A percentile compares a stretch with the other conserved stretches of the same genome.
Conservation (phyloP, 2,329 filamentous ascomycete genomes). For the Fusarium caatingaense region DNA sequence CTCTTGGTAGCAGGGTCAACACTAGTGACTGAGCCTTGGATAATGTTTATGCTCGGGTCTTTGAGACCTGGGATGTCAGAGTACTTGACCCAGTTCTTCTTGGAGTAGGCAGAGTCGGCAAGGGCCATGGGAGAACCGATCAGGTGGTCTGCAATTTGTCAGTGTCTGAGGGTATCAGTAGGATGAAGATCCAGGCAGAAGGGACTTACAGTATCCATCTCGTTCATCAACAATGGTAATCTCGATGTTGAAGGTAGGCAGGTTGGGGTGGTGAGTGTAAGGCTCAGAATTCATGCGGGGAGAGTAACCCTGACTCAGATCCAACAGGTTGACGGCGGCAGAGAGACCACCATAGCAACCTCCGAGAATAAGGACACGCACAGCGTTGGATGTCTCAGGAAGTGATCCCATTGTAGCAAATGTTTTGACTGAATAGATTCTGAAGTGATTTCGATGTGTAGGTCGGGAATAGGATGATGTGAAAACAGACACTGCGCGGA, state of each 20-base stretch:
- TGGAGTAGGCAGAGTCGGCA: conserved; percentile 70
- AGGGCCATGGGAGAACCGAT: conserved; percentile 81
- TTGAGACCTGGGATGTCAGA: conserved; percentile 74
- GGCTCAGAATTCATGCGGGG: conserved; percentile 57
- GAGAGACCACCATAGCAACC: conserved; percentile 79
- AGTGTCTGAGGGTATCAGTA: background rate
- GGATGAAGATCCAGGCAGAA: background rate
- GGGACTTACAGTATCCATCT: conserved; percentile 81
- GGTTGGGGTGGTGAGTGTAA: conserved; percentile 55
- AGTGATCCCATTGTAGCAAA: conserved; percentile 49
- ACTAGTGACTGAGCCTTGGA: conserved; percentile 72
- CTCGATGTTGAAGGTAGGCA: conserved; percentile 67
- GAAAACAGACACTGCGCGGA: conserved; percentile 6
- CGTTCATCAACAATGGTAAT: conserved; percentile 82
- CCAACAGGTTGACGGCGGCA: conserved; percentile 73
- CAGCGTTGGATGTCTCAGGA: conserved; percentile 49
- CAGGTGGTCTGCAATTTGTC: conserved; percentile 68
- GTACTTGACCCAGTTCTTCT: conserved; percentile 77
- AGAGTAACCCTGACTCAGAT: conserved; percentile 68
- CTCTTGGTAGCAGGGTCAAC: conserved; percentile 70
- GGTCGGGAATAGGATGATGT: conserved; percentile 1
- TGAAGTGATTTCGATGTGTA: conserved; percentile 16
- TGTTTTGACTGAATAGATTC: conserved; percentile 9
- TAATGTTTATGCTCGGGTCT: conserved; percentile 68
- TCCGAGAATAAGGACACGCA: conserved; percentile 74